Conservation (phyloP, 768 basidiomycete genomes). For the Tylopilus subfusipes region DNA sequence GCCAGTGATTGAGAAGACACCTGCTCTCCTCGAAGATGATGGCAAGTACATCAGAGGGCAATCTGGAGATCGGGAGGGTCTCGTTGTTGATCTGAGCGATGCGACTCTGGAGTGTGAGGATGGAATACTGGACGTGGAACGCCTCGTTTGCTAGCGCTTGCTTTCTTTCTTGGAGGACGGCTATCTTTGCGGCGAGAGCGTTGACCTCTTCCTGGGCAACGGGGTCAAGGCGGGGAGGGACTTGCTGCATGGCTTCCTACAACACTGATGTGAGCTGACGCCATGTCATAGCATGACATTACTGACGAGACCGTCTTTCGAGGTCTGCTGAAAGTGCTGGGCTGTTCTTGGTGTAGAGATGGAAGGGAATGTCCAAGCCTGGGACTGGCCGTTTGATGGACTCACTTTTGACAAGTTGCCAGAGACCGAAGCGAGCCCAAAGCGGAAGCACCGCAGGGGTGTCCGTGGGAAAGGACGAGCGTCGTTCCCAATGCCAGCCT, state of each 20-base stretch:
- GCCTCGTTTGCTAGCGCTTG: constrained; percentile 22
- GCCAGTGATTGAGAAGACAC: constrained; percentile 26
- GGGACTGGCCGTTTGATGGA: background rate
- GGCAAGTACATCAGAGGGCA: constrained; percentile 33
- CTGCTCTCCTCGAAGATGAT: constrained; percentile 34
- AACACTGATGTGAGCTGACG: constrained; percentile 18
- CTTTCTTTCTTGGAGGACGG: constrained; percentile 21
- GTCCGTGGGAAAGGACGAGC: background rate
- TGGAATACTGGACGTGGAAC: constrained; percentile 25
- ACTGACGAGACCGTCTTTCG: constrained; percentile 26
- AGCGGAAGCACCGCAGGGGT: background rate
- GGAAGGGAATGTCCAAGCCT: background rate
- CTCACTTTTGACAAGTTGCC: background rate
- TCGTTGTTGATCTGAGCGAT: constrained; percentile 32
- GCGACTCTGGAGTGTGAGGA: constrained; percentile 30
- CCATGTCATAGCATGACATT: constrained; percentile 10
- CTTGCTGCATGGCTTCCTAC: constrained; percentile 21
- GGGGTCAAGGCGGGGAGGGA: constrained; percentile 14
- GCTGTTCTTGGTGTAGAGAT: background rate
- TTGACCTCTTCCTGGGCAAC: constrained; percentile 27
- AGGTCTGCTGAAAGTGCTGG: constrained; percentile 7
- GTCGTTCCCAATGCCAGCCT: background rate
- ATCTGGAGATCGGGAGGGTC: constrained; percentile 27
- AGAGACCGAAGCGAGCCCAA: constrained; percentile 11
- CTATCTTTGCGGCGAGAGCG: constrained; percentile 20